phyloP scores from a whole-genome alignment of 2,329 filamentous ascomycete genomes.

The Beauveria caledonica region DNA sequence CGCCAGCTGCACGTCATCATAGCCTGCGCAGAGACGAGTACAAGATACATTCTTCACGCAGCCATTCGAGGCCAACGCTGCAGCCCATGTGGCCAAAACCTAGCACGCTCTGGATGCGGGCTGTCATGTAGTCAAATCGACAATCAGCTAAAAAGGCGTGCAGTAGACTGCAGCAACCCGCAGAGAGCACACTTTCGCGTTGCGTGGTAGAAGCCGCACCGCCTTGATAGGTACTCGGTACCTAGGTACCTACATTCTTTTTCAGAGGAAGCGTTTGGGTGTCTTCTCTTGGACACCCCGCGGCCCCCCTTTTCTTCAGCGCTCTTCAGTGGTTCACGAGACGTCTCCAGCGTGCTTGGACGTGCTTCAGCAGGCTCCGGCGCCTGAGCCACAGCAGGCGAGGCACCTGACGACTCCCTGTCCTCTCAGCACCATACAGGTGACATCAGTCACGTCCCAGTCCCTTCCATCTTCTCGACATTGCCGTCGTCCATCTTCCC shows the following conservation, averaged over 20 bases:
- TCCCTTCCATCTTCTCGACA: neutral
- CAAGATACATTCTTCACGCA: neutral
- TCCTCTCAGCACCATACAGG: neutral
- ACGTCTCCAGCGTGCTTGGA: neutral
- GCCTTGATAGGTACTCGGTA: neutral
- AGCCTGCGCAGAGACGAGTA: neutral
- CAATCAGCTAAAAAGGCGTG: neutral
- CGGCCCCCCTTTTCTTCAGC: neutral
- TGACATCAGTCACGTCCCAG: conserved; percentile 10
- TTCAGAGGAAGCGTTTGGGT: no score
- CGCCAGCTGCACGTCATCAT: neutral
- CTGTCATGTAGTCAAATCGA: neutral
- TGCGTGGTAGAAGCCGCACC: no score
- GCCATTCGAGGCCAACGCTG: neutral
- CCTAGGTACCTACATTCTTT: neutral
- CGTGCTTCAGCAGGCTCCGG: neutral
- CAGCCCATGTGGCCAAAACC: neutral
- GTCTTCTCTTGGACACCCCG: no score
- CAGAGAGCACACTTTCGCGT: neutral
- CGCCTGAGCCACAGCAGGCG: neutral
- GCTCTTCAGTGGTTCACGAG: neutral
- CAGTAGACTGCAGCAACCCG: neutral
- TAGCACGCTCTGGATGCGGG: neutral
- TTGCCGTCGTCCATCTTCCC: neutral
- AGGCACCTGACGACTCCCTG: neutral